phyloP scores from a whole-genome alignment of 768 basidiomycete genomes.

The Trametopsis cervina region DNA sequence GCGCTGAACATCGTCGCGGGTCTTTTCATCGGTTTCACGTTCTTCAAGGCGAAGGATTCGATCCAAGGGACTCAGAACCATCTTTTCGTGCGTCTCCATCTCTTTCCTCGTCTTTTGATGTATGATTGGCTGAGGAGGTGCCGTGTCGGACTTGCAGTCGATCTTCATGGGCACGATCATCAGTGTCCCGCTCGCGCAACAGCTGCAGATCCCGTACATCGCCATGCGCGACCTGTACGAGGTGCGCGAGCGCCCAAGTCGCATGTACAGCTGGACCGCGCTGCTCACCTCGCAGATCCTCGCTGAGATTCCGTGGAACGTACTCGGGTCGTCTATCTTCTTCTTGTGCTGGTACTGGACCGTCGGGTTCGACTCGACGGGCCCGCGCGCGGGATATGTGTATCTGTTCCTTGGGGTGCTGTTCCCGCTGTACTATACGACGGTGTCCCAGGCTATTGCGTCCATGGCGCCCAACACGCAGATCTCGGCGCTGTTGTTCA shows the following conservation, averaged over 20 bases:
- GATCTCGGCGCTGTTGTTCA: slow-evolving; percentile 34
- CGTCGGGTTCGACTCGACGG: slow-evolving; percentile 29
- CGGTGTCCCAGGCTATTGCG: slow-evolving; percentile 35
- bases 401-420: slow-evolving; percentile 31
- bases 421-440: slow-evolving; percentile 39
- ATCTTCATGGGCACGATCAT: slow-evolving; percentile 29
- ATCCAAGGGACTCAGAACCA: slow-evolving; percentile 37
- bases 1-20: slow-evolving; percentile 27
- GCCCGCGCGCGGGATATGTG: slow-evolving; percentile 30
- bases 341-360: slow-evolving; percentile 46
- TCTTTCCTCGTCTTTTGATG: neutral
- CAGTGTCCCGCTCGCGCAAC: slow-evolving; percentile 31
- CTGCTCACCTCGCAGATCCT: slow-evolving; percentile 29
- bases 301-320: slow-evolving; percentile 39
- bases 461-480: slow-evolving; percentile 34
- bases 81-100: slow-evolving; percentile 29
- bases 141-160: slow-evolving; percentile 18
- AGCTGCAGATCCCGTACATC: slow-evolving; percentile 37
- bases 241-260: slow-evolving; percentile 34
- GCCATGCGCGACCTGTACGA: slow-evolving; percentile 31
- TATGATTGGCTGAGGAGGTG: neutral
- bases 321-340: slow-evolving; percentile 32
- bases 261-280: slow-evolving; percentile 37
- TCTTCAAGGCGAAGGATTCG: slow-evolving; percentile 28
- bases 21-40: slow-evolving; percentile 37